Base-by-base conservation (phyloP, 2,329 filamentous ascomycete species). In the Ceratocystis papillata region DNA sequence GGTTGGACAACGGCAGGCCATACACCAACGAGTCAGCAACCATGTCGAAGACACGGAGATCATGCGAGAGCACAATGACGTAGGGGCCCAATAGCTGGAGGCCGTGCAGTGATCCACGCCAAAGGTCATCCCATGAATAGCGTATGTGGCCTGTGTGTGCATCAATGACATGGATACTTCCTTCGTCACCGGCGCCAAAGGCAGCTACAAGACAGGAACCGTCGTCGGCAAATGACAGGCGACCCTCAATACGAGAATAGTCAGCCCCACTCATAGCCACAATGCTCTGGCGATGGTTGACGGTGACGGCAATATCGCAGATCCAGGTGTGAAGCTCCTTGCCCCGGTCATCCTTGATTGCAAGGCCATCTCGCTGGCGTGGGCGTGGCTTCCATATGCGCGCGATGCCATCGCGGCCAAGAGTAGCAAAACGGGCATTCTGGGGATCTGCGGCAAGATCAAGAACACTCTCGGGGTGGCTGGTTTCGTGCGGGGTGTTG, bases 351-450 rank as follows among this genome's bases (percentile, higher is more conserved):
- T 81, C 84, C 69, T 83, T 85, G 25, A 86, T 79, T 7, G 83
- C 79, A 48, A 89, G 77, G 3, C 89, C 89, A 70, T 89, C 84
- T 61, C 85, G 83, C 69, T 85, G 81, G 59, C 88, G 83, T 5
- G 82, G 80, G 74, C 84, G 88, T 10, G 89, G 85, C n/a, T 82
- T 83, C 94, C 94, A 99, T 61, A 94, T 79, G 48, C 89, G 85
- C 46, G 96, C 83, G 25, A 83, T 77, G 10, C 86, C 86, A 73
- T 99, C 93, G 65, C 87, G 84, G 45, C 93, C 94, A 48, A 96
- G 80, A 1, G 92, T 96, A 7, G 89, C 89, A 73, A 97, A 96
- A 60, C 87, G 85, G 62, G 83, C 78, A 6, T 81, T 81, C 2
- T 78, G 80, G 2, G 89, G 88, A 69, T 92, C 86, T 17, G 87